phyloP scores from a whole-genome alignment of 345 rosid species.

The Syzygium aqueum region DNA sequence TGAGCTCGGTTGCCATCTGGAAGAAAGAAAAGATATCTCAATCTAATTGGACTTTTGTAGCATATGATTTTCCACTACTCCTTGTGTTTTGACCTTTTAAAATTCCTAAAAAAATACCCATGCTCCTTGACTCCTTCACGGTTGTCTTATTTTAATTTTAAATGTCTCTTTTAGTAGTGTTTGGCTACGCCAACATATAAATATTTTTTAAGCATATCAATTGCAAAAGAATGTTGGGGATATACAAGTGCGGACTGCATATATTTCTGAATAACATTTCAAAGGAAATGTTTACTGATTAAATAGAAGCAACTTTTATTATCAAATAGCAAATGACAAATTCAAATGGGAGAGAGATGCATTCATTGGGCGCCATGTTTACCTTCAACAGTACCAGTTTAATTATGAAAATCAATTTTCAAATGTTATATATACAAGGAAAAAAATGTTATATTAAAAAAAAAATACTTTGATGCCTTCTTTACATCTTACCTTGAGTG shows the following conservation, averaged over 20 bases:
- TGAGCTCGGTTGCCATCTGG: not conserved
- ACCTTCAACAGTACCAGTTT: rapidly evolving
- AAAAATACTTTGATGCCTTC: not conserved
- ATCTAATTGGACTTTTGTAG: not conserved
- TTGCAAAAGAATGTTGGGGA: not conserved
- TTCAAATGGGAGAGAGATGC: not conserved
- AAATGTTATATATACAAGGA: not conserved
- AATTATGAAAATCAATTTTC: not conserved
- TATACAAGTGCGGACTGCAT: not conserved
- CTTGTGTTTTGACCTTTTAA: not conserved
- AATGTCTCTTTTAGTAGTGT: not conserved
- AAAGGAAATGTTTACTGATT: not conserved
- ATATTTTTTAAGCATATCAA: not conserved
- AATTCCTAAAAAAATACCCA: not conserved
- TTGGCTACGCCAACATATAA: not conserved
- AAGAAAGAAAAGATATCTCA: not conserved
- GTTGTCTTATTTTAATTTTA: not conserved
- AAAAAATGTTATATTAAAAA: too few relatives aligned
- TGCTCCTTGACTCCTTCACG: not conserved
- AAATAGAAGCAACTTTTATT: not conserved
- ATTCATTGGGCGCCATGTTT: not conserved
- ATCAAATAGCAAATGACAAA: not conserved
- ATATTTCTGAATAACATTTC: too few relatives aligned
- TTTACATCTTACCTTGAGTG: not conserved
- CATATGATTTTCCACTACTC: not conserved